Evolutionary conservation across 192 early-diverging fungal species (phyloP), one percentile per base, ranked within the genome.

Genomic region (Kickxella alabastrina): DNA sequence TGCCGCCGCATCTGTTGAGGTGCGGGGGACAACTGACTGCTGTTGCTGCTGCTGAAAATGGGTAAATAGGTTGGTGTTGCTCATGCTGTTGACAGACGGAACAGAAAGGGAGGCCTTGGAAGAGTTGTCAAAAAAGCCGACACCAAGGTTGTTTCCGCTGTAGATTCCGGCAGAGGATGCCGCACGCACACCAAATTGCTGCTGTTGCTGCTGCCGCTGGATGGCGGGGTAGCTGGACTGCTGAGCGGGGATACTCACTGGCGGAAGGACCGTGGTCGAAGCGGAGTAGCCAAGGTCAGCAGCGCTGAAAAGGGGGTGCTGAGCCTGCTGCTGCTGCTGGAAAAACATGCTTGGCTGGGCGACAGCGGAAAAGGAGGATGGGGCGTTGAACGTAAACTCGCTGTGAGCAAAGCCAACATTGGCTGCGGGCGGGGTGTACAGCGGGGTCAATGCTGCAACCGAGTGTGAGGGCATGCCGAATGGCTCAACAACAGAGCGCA

Each of bases 381-480:
- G 70, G 0, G 54, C 59, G 10, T 47, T 65, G 49, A 74, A 74
- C 8, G 70, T 74, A 44, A 74, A 74, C 25, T 74, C 70, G 13
- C 55, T 26, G 39, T 36, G 51, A 3, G 56, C 42, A 59, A 74
- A 74, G 15, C 58, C 64, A 58, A 52, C 25, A 37, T 40, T 50
- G 9, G 45, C 43, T 14, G 63, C 43, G 3, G 63, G 71, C 19
- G 71, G 71, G 0, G 71, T 74, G 43, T 72, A 72, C 36, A 60
- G 23, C 17, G 46, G 56, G 17, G 57, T 36, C 24, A 41, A 36
- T 14, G 28, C 29, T 26, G 53, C 27, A 28, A 28, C 29, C 3
- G 68, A 52, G 42, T 54, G 45, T 5, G 61, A 12, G 1, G 68
- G 54, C 14, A 71, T 42, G 19, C 34, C 40, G 27, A 71, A 26